Evolutionary conservation across 2,329 filamentous ascomycete genomes (phyloP).

Genomic region (Colletotrichum scovillei): DNA sequence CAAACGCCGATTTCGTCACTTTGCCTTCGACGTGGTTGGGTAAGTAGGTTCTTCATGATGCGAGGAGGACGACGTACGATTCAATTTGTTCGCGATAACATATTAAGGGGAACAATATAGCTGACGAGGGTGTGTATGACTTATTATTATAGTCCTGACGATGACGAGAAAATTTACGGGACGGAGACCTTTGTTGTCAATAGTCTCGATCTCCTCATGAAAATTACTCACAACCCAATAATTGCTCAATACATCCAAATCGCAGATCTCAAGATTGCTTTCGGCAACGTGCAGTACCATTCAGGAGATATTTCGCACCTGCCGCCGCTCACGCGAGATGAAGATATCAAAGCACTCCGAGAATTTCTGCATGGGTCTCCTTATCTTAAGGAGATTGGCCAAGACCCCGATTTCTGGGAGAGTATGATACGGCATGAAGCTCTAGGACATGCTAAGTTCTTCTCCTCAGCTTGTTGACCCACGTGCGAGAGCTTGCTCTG

Average conservation of each 20-base stretch:
- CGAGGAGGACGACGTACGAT: neutral
- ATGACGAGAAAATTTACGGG: neutral
- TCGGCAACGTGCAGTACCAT: neutral
- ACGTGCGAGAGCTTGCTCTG: neutral
- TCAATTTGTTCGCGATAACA: neutral
- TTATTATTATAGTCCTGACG: fast-evolving
- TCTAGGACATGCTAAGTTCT: neutral
- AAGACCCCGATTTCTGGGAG: neutral
- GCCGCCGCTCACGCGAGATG: neutral
- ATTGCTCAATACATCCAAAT: neutral
- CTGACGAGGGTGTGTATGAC: neutral
- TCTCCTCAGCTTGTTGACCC: neutral
- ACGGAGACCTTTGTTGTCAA: neutral
- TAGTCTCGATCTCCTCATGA: neutral
- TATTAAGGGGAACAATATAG: too few species aligned
- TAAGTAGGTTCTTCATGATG: neutral
- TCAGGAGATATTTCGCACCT: neutral
- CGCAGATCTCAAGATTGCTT: neutral
- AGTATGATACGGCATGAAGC: neutral
- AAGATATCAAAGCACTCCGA: neutral
- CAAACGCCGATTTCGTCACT: neutral
- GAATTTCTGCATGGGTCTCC: neutral
- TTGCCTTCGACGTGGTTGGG: neutral
- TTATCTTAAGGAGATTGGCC: neutral
- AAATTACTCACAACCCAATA: neutral